phyloP scores from a whole-genome alignment of 164 flowering plant species.

The Umbilicus rupestris region DNA sequence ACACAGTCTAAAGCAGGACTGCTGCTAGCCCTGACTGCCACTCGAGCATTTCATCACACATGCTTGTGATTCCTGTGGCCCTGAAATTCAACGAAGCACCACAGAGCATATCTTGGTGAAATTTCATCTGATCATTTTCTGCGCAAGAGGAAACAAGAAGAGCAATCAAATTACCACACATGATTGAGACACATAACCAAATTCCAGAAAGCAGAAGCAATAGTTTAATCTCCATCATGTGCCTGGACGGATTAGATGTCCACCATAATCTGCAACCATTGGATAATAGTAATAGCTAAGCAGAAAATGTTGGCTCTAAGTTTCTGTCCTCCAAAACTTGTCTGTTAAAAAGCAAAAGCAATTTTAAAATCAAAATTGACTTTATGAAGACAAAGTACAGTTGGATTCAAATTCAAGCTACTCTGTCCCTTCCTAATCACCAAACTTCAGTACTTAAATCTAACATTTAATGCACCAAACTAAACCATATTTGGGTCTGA shows the following conservation, averaged over 20 bases:
- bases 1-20: no score
- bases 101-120: neutral
- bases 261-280: neutral
- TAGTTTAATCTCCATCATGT: neutral
- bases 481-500: neutral
- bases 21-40: no score
- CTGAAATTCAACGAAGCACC: neutral
- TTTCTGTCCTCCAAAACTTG: neutral
- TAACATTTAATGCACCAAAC: neutral
- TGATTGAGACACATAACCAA: neutral
- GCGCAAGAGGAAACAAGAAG: no score
- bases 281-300: no score
- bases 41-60: neutral
- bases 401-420: neutral
- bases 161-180: no score
- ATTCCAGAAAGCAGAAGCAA: neutral
- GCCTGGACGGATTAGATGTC: neutral
- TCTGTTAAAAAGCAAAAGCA: neutral
- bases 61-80: neutral
- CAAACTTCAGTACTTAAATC: conserved; percentile 2
- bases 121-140: neutral
- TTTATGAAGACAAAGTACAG: neutral
- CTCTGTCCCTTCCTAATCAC: conserved; percentile 1
- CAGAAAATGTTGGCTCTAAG: neutral
- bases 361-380: neutral